phyloP scores from a whole-genome alignment of 2,329 filamentous ascomycete genomes.

The Trichoderma oligosporum region DNA sequence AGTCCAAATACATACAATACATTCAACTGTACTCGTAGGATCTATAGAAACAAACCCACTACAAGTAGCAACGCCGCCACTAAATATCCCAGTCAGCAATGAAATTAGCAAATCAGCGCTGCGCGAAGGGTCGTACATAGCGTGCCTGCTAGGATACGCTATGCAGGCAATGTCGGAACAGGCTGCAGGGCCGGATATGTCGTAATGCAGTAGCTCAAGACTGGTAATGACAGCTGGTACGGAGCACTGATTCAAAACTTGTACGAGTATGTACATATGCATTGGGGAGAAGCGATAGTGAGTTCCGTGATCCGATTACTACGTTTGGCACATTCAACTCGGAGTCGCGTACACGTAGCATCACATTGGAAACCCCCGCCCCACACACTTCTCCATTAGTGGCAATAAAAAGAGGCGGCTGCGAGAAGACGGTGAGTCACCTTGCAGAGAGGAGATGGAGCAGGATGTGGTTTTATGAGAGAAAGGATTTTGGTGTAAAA shows the following conservation, averaged over 20 bases:
- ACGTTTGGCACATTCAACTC: too few species aligned
- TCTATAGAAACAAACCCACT: too few species aligned
- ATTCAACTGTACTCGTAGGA: too few species aligned
- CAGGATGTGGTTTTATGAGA: too few species aligned
- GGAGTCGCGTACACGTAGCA: too few species aligned
- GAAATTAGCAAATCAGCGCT: slow-evolving; percentile 5
- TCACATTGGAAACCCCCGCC: neutral
- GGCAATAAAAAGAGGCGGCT: neutral
- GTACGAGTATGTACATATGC: too few species aligned
- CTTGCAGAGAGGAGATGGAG: neutral
- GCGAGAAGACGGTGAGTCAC: slow-evolving; percentile 5
- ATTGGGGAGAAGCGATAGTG: too few species aligned
- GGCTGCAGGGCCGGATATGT: slow-evolving; percentile 1
- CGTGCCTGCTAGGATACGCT: slow-evolving; percentile 8
- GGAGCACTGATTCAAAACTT: too few species aligned
- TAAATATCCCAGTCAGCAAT: neutral
- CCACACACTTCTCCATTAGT: neutral
- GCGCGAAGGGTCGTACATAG: neutral
- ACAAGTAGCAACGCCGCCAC: neutral
- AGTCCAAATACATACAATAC: too few species aligned
- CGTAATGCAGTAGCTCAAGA: slow-evolving; percentile 4
- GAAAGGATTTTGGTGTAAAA: neutral
- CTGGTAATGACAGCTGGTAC: too few species aligned
- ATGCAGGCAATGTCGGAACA: slow-evolving; percentile 13
- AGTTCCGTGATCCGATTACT: too few species aligned